These are phyloP conservation scores for Alternaria sp. DNA, from an alignment of 2,329 filamentous ascomycete species.

Conservation along the genomic window DNA sequence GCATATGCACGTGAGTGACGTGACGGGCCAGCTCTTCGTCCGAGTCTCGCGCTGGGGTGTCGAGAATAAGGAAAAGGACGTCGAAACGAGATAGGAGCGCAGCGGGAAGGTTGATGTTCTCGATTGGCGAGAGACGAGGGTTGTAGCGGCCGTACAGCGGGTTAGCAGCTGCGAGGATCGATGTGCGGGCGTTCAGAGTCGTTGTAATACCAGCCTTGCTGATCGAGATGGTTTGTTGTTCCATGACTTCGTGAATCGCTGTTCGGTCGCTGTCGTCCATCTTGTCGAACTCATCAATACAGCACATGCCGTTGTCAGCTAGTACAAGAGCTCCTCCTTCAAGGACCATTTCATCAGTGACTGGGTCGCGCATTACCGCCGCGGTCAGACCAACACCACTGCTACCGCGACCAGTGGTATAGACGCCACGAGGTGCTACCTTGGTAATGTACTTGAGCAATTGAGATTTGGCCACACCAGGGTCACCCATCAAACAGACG, in stretches of 20 bases:
- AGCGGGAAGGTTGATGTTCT: constrained; percentile 99
- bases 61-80: constrained; percentile 93
- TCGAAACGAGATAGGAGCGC: constrained; percentile 97
- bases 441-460: constrained; percentile 98
- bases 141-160: constrained; percentile 98
- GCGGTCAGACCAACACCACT: constrained; percentile 84
- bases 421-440: constrained; percentile 90
- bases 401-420: constrained; percentile 81
- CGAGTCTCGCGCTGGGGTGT: constrained; percentile 86
- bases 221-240: constrained; percentile 86
- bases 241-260: constrained; percentile 88
- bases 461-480: constrained; percentile 99
- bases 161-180: constrained; percentile 94
- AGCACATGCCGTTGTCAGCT: constrained; percentile 85
- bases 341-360: constrained; percentile 84
- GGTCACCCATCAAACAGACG: constrained; percentile 98
- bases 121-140: constrained; percentile 93
- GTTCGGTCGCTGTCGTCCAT: constrained; percentile 86
- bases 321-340: constrained; percentile 82
- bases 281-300: constrained; percentile 88
- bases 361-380: constrained; percentile 83
- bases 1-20: constrained; percentile 96
- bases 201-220: constrained; percentile 96
- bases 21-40: constrained; percentile 95
- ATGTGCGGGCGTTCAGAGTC: constrained; percentile 93